phyloP scores from a whole-genome alignment of 208 protist genomes.

The Trypanosomatidae sp. region DNA sequence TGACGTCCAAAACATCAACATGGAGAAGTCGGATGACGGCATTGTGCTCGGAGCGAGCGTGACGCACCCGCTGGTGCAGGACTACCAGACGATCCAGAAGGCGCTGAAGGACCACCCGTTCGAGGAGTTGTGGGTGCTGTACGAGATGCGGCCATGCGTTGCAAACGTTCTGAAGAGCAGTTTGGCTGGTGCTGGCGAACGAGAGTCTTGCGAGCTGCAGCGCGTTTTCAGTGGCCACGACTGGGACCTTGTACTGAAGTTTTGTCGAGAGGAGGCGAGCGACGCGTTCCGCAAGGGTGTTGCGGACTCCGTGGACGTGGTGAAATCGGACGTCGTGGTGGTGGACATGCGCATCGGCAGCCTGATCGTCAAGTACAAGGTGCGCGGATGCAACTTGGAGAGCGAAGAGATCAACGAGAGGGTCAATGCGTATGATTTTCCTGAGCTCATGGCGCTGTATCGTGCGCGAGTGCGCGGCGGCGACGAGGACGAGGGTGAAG shows the following conservation, averaged over 20 bases:
- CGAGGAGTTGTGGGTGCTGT: constrained; percentile 41
- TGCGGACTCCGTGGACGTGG: constrained; percentile 19
- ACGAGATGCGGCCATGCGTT: constrained; percentile 16
- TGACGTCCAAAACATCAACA: constrained; percentile 4
- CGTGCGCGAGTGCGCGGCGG: constrained; percentile 29
- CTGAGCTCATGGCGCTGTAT: constrained; percentile 58
- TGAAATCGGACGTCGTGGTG: constrained; percentile 26
- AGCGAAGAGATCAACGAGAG: constrained; percentile 29
- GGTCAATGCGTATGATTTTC: constrained; percentile 32
- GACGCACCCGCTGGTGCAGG: constrained; percentile 27
- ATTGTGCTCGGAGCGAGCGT: constrained; percentile 14
- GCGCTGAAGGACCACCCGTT: constrained; percentile 37
- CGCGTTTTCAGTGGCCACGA: constrained; percentile 52
- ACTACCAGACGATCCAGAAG: constrained; percentile 33
- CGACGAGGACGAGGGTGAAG: constrained; percentile 4
- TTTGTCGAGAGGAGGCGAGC: constrained; percentile 22
- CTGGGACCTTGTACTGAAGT: constrained; percentile 50
- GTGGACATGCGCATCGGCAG: constrained; percentile 34
- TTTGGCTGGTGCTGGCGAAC: constrained; percentile 20
- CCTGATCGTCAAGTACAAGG: constrained; percentile 49
- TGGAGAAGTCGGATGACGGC: background rate
- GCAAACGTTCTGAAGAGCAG: background rate
- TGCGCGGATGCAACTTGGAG: constrained; percentile 26
- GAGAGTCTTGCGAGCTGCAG: constrained; percentile 34
- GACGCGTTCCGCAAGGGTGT: constrained; percentile 36